Conservation (phyloP, 495 filamentous ascomycete species). For the Cairneyella variabilis region DNA sequence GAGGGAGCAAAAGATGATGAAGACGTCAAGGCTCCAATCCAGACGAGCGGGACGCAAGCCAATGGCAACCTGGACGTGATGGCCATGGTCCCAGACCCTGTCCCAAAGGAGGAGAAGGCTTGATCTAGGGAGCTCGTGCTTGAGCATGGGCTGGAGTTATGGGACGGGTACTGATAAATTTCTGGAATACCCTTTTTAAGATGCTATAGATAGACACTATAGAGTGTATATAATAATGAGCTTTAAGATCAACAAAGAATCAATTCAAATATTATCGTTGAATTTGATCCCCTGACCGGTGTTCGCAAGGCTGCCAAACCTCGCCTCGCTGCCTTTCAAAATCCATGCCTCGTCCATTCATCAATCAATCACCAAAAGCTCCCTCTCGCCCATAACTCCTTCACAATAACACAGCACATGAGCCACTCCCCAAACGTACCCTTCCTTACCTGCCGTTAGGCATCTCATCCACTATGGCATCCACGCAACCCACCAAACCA, state of each 20-base stretch:
- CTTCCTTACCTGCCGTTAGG: background rate
- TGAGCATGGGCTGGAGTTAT: too few relatives aligned
- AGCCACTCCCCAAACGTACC: background rate
- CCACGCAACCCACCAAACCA: constrained; percentile 34
- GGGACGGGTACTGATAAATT: too few relatives aligned
- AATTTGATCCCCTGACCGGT: too few relatives aligned
- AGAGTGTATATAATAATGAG: too few relatives aligned
- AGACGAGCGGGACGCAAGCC: constrained; percentile 1
- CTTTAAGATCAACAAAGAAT: too few relatives aligned
- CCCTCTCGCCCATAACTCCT: background rate
- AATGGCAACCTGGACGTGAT: constrained; percentile 9
- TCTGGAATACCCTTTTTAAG: too few relatives aligned
- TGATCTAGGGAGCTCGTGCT: background rate
- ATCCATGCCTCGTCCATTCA: too few relatives aligned
- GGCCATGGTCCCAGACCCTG: background rate
- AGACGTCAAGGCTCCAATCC: background rate
- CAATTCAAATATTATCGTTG: too few relatives aligned
- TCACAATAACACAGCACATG: background rate
- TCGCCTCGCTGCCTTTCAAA: too few relatives aligned
- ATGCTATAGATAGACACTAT: too few relatives aligned
- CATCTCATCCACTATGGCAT: constrained; percentile 30
- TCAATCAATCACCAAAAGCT: too few relatives aligned
- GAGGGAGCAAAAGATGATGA: background rate
- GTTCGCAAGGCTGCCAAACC: too few relatives aligned
- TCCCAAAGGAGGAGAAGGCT: constrained; percentile 2